Base-by-base conservation (phyloP, 208 protist species). In the Leishmania braziliensis region DNA sequence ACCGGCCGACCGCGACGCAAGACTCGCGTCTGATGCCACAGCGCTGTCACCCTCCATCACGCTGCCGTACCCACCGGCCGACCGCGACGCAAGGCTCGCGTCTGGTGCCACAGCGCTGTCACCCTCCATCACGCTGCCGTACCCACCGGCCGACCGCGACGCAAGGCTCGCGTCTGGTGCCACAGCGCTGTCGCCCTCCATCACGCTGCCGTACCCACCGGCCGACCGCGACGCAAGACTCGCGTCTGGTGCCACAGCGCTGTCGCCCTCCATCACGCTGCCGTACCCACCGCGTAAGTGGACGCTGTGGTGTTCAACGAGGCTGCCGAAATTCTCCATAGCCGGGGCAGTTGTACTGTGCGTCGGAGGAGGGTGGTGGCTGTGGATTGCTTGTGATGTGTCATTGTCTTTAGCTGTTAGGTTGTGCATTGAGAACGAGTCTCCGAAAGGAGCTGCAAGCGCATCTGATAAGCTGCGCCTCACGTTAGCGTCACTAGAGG, bases 161-260 rank as follows among this genome's bases (percentile, higher is more conserved):
- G 65, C 48, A n/a, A 46, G 3, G 6, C 70, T 20, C 48, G 56
- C 4, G 53, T 51, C 29, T 16, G 58, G n/a, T 6, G 23, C 69
- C 26, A 72, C 65, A 33, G 60, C 70, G 79, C 71, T 72, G 79
- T 63, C n/a, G 71, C 39, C 65, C 60, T 68, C 82, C 76, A 85
- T 43, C 76, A 81, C 3, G 75, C 79, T 83, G 63, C 80, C 75
- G 78, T 84, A 79, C 56, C 74, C 77, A 39, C 6, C n/a, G 10
- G 39, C 16, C 62, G 80, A 63, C 48, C 26, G 71, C 71, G 48
- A 54, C 6, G 43, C 43, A 29, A 6, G 0, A 23, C 71, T 60
- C 50, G 33, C 33, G 48, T 66, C 74, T 6, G n/a, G 18, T 1
- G 26, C 50, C 69, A 43, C 53, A 53, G 65, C 66, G 69, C 39